These are phyloP conservation scores for Beauveria brongniartii DNA, from an alignment of 2,329 filamentous ascomycete species.

Conservation along the genomic window DNA sequence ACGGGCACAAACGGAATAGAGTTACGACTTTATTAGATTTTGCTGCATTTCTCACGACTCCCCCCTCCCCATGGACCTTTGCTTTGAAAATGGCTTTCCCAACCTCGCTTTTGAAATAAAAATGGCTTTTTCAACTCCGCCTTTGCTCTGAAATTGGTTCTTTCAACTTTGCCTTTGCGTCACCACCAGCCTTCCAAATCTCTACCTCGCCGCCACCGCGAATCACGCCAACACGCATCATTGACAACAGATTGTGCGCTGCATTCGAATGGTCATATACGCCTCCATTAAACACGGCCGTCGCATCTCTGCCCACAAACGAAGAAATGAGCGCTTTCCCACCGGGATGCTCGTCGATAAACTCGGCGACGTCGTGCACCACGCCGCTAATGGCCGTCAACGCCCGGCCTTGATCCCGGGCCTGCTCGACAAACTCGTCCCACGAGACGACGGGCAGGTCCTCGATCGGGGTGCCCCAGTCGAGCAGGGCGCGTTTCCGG, in stretches of 20 bases:
- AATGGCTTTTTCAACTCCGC: neutral
- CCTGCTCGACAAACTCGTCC: conserved; percentile 66
- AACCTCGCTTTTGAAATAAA: neutral
- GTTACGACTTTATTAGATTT: neutral
- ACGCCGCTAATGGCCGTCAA: conserved; percentile 67
- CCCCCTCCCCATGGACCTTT: no score
- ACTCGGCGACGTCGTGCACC: conserved; percentile 69
- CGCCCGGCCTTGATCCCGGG: conserved; percentile 58
- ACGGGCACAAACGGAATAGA: neutral
- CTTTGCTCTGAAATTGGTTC: neutral
- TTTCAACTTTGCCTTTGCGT: neutral
- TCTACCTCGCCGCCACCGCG: conserved; percentile 74
- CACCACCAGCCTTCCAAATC: conserved; percentile 57
- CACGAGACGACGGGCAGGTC: conserved; percentile 79
- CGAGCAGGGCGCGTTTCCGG: conserved; percentile 71
- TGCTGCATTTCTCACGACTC: neutral
- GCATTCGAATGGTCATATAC: conserved; percentile 77
- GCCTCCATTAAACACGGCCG: conserved; percentile 75
- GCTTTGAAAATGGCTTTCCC: no score
- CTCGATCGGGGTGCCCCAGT: conserved; percentile 82
- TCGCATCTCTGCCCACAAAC: conserved; percentile 70
- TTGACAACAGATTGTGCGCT: conserved; percentile 71
- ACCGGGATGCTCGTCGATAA: conserved; percentile 73
- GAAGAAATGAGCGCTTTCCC: conserved; percentile 69
- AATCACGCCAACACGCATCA: conserved; percentile 72